These are phyloP conservation scores for Ustilago cynodontis DNA, from an alignment of 1,284 basidiomycete species.

Conservation along the genomic window DNA sequence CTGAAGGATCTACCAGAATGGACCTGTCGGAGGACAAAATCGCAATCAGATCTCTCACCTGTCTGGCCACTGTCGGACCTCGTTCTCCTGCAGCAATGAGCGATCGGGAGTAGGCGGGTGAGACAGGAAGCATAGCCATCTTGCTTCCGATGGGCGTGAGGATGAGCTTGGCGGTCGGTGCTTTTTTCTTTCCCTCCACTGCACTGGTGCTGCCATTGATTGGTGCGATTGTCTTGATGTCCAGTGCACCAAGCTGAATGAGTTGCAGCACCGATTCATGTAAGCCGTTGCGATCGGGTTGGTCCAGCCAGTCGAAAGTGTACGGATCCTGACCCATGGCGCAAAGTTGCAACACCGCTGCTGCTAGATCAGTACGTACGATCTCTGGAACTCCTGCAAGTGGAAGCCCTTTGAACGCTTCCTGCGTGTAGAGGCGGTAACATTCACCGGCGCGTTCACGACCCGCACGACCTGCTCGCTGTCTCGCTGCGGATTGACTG, in stretches of 20 bases:
- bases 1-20: conserved; percentile 55
- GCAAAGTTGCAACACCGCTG: conserved; percentile 58
- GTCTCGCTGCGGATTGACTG: conserved; percentile 60
- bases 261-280: conserved; percentile 60
- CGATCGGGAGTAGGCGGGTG: conserved; percentile 60
- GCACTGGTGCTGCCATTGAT: conserved; percentile 9
- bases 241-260: conserved; percentile 64
- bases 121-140: conserved; percentile 64
- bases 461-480: conserved; percentile 66
- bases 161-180: conserved; percentile 21
- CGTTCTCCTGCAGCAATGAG: conserved; percentile 61
- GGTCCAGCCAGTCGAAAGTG: conserved; percentile 65
- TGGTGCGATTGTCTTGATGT: conserved; percentile 18
- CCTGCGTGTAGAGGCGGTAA: conserved; percentile 63
- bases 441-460: conserved; percentile 63
- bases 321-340: conserved; percentile 65
- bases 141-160: conserved; percentile 59
- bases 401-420: conserved; percentile 48
- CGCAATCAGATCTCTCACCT: conserved; percentile 66
- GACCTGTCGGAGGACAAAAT: conserved; percentile 61
- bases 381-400: conserved; percentile 59
- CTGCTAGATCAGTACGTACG: conserved; percentile 59
- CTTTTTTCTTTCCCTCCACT: conserved; percentile 2
- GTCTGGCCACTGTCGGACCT: conserved; percentile 49
- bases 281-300: conserved; percentile 50